Evolutionary conservation across 108 stramenopile species (phyloP).

Genomic region (Nannochloropsis granulata): DNA sequence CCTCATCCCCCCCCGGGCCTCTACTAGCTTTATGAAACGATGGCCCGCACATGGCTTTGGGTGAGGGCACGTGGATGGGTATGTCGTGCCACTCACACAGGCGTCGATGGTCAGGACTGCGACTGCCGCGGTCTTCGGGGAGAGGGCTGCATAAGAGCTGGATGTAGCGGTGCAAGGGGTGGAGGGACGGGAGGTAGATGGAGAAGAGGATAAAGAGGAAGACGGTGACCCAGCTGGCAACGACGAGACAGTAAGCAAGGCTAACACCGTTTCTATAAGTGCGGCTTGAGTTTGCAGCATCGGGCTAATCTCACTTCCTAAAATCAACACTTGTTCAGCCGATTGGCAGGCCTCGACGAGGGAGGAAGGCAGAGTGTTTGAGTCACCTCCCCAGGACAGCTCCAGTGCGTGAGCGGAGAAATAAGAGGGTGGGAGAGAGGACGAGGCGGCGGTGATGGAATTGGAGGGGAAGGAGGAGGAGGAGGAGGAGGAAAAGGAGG

Average conservation of each 20-base stretch:
- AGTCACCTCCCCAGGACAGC: not conserved
- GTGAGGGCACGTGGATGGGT: not conserved
- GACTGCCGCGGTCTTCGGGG: not conserved
- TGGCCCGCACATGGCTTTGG: not conserved
- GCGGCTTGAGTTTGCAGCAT: not conserved
- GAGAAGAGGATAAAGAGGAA: no score
- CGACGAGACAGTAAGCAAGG: not conserved
- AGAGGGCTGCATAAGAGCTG: no score
- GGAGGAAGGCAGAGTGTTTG: not conserved
- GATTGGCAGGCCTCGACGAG: not conserved
- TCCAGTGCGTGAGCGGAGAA: not conserved
- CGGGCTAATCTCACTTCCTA: not conserved
- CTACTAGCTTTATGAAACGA: not conserved
- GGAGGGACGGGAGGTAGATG: no score
- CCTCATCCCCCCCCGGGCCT: not conserved
- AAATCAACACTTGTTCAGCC: not conserved
- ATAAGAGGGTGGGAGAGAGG: not conserved
- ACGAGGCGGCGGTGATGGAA: not conserved
- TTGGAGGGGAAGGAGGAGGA: no score
- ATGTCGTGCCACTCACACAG: not conserved
- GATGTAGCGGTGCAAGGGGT: no score
- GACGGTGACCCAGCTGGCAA: not conserved
- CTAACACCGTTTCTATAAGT: not conserved
- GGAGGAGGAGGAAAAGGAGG: no score
- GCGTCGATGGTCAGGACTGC: not conserved